Conservation (phyloP, 1,139 yeast genomes). For the Nakaseomyces kungkrabaensis region DNA sequence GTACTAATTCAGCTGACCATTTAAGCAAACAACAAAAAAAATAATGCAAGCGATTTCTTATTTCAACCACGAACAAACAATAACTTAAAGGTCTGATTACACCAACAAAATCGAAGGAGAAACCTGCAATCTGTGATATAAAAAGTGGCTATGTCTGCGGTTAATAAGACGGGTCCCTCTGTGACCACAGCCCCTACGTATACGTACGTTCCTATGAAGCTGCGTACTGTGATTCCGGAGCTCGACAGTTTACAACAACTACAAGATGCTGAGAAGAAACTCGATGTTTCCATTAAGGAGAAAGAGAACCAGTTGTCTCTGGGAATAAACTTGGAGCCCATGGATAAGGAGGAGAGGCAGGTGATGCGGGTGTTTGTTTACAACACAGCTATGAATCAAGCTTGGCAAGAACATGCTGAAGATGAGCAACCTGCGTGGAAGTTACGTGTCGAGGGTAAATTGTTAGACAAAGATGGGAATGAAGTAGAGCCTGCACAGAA, state of each 20-base stretch:
- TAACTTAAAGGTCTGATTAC: too few species aligned
- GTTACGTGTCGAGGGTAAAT: constrained; percentile 75
- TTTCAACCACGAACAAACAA: too few species aligned
- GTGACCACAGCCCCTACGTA: constrained; percentile 50
- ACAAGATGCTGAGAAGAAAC: constrained; percentile 64
- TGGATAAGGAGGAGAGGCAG: not conserved
- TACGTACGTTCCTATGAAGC: constrained; percentile 49
- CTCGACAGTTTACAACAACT: constrained; percentile 59
- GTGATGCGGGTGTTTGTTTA: constrained; percentile 66
- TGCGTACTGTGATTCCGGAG: constrained; percentile 62
- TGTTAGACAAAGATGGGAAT: constrained; percentile 40
- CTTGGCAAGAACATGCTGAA: constrained; percentile 56
- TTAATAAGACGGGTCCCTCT: constrained; percentile 15
- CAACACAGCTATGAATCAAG: constrained; percentile 76
- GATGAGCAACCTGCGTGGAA: constrained; percentile 48
- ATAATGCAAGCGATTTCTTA: too few species aligned
- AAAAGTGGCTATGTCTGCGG: not conserved
- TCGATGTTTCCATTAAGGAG: constrained; percentile 74
- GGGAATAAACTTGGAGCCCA: constrained; percentile 31
- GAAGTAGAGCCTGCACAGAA: constrained; percentile 35
- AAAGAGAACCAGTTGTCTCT: constrained; percentile 71
- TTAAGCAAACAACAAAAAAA: too few species aligned
- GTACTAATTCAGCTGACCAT: too few species aligned
- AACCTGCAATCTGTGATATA: too few species aligned
- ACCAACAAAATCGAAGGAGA: too few species aligned